phyloP scores from a whole-genome alignment of 2,329 filamentous ascomycete species.

The Pseudogymnoascus sp. region DNA sequence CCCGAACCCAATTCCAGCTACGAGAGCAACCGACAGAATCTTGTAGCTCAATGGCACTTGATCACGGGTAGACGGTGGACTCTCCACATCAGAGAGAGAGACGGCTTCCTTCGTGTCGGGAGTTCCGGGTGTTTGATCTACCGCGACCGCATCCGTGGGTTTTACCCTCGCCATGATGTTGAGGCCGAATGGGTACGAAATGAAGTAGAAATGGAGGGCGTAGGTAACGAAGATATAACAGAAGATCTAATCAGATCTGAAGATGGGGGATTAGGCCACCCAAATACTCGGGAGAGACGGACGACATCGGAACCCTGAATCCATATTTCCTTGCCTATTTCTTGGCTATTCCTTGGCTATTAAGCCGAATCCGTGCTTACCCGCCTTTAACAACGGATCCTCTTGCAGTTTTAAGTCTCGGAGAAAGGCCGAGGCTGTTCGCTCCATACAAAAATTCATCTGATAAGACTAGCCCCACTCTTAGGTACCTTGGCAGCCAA shows the following conservation, averaged over 20 bases:
- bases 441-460: neutral
- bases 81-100: neutral
- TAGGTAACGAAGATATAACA: neutral
- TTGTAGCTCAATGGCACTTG: constrained; percentile 24
- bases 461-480: neutral
- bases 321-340: neutral
- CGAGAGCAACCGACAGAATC: constrained; percentile 41
- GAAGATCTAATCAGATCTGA: constrained; percentile 2
- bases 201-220: neutral
- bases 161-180: neutral
- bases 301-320: neutral
- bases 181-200: neutral
- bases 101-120: neutral
- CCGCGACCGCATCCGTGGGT: neutral
- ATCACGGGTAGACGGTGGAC: neutral
- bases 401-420: neutral
- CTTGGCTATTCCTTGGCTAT: neutral
- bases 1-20: constrained; percentile 51
- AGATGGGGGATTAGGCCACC: neutral
- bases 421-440: neutral
- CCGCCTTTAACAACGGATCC: neutral
- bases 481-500: neutral
- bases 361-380: neutral
- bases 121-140: neutral
- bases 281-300: neutral